Percentiles rank a stretch among this genome's conserved stretches.
Evolutionary conservation across 768 basidiomycete genomes (phyloP).

Genomic region (Mycena galericulata): DNA sequence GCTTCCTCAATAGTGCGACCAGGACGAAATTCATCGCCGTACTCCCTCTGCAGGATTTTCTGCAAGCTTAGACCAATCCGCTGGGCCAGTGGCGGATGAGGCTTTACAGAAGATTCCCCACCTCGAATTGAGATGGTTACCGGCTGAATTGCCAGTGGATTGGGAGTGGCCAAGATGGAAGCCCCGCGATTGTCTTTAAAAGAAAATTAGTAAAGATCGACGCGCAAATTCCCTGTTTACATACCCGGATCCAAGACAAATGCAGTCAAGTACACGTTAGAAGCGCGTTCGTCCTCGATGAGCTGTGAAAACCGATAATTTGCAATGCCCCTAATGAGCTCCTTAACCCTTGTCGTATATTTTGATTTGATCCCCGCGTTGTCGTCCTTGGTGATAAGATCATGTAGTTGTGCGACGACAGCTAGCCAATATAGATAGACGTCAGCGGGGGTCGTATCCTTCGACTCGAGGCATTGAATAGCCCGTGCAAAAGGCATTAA

Average conservation of each 20-base stretch:
- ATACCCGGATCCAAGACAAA: conserved; percentile 16
- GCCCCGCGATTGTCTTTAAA: conserved; percentile 13
- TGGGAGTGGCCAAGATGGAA: neutral
- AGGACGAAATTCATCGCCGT: neutral
- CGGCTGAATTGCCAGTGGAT: conserved; percentile 8
- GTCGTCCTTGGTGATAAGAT: neutral
- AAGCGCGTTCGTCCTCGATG: neutral
- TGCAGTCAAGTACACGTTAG: conserved; percentile 12
- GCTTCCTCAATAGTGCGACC: conserved; percentile 7
- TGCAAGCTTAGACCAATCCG: neutral
- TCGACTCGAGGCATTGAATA: conserved; percentile 9
- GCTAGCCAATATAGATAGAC: conserved; percentile 8
- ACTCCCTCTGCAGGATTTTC: conserved; percentile 3
- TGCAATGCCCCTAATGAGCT: neutral
- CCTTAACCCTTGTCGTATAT: neutral
- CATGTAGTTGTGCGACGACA: neutral
- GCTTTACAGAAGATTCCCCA: neutral
- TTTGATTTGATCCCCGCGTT: neutral
- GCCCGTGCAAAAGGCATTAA: conserved; percentile 3
- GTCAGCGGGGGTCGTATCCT: conserved; percentile 6
- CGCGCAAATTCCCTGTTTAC: neutral
- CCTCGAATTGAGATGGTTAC: neutral
- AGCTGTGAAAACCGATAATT: conserved; percentile 4
- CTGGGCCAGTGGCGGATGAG: neutral
- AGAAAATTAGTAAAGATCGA: neutral